Conservation (phyloP, 2,329 filamentous ascomycete species). For the Sarocladiaceae sp. region DNA sequence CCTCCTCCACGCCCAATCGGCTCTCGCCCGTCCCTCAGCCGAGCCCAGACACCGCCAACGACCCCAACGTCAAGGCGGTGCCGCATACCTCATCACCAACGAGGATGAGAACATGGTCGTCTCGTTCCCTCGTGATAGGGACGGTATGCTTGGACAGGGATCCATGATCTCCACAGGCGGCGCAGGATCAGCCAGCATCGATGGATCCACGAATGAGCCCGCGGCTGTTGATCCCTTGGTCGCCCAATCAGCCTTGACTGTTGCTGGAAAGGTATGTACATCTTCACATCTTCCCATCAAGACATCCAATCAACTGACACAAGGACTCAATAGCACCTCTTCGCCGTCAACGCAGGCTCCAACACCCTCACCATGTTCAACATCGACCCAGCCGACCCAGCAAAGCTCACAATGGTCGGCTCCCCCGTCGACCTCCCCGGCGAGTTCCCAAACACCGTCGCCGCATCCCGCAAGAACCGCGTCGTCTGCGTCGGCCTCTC, state of each 20-base stretch:
- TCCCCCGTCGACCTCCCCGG: constrained; percentile 36
- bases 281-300: constrained; percentile 16
- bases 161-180: constrained; percentile 40
- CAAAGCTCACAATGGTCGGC: constrained; percentile 37
- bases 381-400: constrained; percentile 35
- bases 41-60: not conserved
- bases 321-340: constrained; percentile 34
- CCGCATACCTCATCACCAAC: constrained; percentile 53
- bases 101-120: constrained; percentile 41
- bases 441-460: constrained; percentile 47
- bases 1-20: constrained; percentile 5
- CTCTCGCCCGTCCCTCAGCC: not conserved
- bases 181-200: constrained; percentile 33
- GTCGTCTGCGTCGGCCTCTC: constrained; percentile 41
- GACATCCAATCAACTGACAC: constrained; percentile 3
- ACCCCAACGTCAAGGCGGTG: constrained; percentile 29
- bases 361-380: constrained; percentile 20
- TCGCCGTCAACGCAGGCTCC: constrained; percentile 34
- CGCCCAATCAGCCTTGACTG: constrained; percentile 42
- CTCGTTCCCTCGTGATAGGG: constrained; percentile 37
- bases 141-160: constrained; percentile 41
- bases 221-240: constrained; percentile 44
- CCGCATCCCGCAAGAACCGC: constrained; percentile 34
- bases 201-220: constrained; percentile 27
- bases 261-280: constrained; percentile 46